These are phyloP conservation scores for Lumnitzera racemosa DNA, from an alignment of 345 rosid genomes.

Conservation along the genomic window DNA sequence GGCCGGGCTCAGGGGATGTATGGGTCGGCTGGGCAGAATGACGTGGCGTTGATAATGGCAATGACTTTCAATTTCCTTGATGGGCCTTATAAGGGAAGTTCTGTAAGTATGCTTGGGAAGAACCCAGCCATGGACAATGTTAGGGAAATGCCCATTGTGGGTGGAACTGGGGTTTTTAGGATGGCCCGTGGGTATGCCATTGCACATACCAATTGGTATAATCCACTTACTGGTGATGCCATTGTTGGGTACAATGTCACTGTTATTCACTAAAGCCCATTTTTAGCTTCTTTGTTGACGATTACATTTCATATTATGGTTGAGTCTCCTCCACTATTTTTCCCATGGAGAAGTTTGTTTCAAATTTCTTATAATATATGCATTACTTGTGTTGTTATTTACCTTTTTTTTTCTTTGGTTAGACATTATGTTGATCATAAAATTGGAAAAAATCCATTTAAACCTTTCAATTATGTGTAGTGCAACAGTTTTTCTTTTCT, in stretches of 20 bases:
- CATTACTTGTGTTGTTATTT: no score
- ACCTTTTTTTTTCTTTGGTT: no score
- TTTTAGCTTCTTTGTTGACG: no score
- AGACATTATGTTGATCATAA: no score
- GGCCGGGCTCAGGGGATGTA: slow-evolving; percentile 73
- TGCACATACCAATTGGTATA: slow-evolving; percentile 31
- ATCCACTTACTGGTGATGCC: slow-evolving; percentile 39
- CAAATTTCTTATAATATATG: no score
- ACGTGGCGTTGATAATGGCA: slow-evolving; percentile 39
- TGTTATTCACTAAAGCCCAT: slow-evolving; percentile 27
- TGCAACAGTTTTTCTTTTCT: no score
- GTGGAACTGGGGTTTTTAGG: slow-evolving; percentile 53
- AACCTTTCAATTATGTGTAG: no score
- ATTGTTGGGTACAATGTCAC: slow-evolving; percentile 61
- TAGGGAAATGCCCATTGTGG: slow-evolving; percentile 58
- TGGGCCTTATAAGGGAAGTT: slow-evolving; percentile 59
- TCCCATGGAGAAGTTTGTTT: no score
- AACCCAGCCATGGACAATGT: slow-evolving; percentile 24
- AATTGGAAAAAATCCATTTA: no score
- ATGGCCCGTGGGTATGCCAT: slow-evolving; percentile 58
- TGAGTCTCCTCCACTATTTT: no score
- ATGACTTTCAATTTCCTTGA: slow-evolving; percentile 45
- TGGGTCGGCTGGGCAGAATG: slow-evolving; percentile 33
- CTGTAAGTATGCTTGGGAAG: slow-evolving; percentile 43
- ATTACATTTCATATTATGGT: no score